These are phyloP conservation scores for Fusarium beomiforme DNA, from an alignment of 2,329 filamentous ascomycete genomes.

Conservation along the genomic window DNA sequence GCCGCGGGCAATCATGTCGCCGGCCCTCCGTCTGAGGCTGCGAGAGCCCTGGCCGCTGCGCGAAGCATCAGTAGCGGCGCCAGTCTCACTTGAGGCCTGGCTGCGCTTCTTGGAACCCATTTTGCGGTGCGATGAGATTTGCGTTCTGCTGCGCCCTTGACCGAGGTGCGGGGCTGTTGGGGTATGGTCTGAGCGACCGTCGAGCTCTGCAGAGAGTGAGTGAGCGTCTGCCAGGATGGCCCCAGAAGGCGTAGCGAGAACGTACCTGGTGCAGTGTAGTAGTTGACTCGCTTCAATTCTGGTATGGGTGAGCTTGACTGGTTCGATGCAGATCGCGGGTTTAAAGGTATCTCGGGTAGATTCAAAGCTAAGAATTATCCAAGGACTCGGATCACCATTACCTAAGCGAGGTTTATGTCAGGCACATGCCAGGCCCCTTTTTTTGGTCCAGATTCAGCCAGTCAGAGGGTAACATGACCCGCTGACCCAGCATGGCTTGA, in stretches of 20 bases:
- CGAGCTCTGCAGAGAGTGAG: background rate
- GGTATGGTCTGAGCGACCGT: constrained; percentile 7
- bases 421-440: background rate
- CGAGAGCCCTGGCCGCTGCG: constrained; percentile 1
- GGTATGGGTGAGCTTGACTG: constrained; percentile 20
- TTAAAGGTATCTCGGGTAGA: constrained; percentile 34
- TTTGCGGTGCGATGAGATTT: constrained; percentile 5
- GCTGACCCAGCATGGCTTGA: constrained; percentile 9
- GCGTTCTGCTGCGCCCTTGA: constrained; percentile 22
- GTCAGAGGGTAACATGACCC: background rate
- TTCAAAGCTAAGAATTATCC: constrained; percentile 28
- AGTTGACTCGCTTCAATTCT: constrained; percentile 7
- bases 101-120: constrained; percentile 15
- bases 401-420: constrained; percentile 18
- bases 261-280: constrained; percentile 9
- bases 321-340: constrained; percentile 27
- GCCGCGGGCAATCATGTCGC: background rate
- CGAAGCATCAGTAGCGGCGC: background rate
- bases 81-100: background rate
- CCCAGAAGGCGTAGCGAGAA: background rate
- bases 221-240: constrained; percentile 1
- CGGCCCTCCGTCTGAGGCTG: background rate
- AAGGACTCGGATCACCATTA: constrained; percentile 21
- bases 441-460: background rate
- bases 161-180: constrained; percentile 15